phyloP scores from a whole-genome alignment of 768 basidiomycete species.

The Lentinula sp. region DNA sequence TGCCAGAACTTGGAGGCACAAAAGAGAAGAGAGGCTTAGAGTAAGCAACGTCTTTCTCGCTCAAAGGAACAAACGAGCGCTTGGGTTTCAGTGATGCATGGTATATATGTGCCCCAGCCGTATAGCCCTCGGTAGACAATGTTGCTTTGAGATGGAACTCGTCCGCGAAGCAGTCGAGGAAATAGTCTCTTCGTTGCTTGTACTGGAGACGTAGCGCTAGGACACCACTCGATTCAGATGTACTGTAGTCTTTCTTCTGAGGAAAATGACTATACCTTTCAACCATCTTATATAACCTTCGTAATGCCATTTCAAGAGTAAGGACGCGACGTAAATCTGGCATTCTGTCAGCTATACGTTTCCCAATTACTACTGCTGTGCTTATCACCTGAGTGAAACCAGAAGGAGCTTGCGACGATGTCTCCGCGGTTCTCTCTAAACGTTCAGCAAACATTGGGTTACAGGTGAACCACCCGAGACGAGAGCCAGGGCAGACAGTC shows the following conservation, averaged over 20 bases:
- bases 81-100: slow-evolving; percentile 33
- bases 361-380: not conserved
- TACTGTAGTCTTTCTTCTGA: not conserved
- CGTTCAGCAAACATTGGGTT: slow-evolving; percentile 73
- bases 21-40: slow-evolving; percentile 50
- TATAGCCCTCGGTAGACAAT: slow-evolving; percentile 18
- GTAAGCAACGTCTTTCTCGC: slow-evolving; percentile 31
- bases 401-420: slow-evolving; percentile 60
- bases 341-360: slow-evolving; percentile 1
- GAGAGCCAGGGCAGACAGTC: slow-evolving; percentile 74
- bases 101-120: slow-evolving; percentile 37
- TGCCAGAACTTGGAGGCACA: slow-evolving; percentile 74
- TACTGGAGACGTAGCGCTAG: slow-evolving; percentile 52
- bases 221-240: not conserved
- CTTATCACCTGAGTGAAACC: slow-evolving; percentile 59
- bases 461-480: slow-evolving; percentile 78
- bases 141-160: slow-evolving; percentile 52
- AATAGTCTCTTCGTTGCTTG: slow-evolving; percentile 48
- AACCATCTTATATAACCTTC: slow-evolving; percentile 78
- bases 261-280: slow-evolving; percentile 36
- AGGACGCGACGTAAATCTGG: slow-evolving; percentile 50
- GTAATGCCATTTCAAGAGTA: slow-evolving; percentile 61
- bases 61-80: slow-evolving; percentile 13
- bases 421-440: slow-evolving; percentile 64
- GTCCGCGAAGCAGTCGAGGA: slow-evolving; percentile 59